Evolutionary conservation across 2,329 filamentous ascomycete species (phyloP).

Genomic region (Taxawa tesnikishii): DNA sequence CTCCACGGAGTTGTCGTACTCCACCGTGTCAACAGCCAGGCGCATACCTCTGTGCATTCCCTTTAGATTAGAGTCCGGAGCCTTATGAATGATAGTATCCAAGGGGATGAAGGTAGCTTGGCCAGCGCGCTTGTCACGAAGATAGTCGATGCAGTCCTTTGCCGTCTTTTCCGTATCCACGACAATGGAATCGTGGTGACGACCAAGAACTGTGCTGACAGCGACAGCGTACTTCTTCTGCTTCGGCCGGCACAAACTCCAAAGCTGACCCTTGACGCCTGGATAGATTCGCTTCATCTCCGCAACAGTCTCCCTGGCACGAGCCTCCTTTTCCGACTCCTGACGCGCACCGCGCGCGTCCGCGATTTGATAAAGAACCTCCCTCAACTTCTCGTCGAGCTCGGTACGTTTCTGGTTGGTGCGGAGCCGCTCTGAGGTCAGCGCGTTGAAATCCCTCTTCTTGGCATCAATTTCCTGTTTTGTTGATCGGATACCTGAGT

Average conservation of each 20-base stretch:
- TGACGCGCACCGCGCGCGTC: constrained; percentile 77
- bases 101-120: constrained; percentile 92
- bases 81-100: constrained; percentile 93
- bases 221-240: constrained; percentile 95
- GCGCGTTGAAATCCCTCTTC: constrained; percentile 79
- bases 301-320: constrained; percentile 70
- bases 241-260: constrained; percentile 88
- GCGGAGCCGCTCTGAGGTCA: constrained; percentile 72
- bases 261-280: constrained; percentile 80
- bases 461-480: constrained; percentile 69
- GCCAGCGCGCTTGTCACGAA: constrained; percentile 77
- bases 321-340: constrained; percentile 70
- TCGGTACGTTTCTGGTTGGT: constrained; percentile 75
- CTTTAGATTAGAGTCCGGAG: constrained; percentile 81
- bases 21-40: constrained; percentile 89
- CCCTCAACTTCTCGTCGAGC: constrained; percentile 80
- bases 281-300: constrained; percentile 84
- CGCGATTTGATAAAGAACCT: constrained; percentile 65
- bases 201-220: constrained; percentile 80
- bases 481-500: constrained; percentile 48
- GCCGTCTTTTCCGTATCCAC: constrained; percentile 93
- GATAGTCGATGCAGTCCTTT: constrained; percentile 84
- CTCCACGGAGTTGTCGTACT: constrained; percentile 79
- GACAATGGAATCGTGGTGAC: constrained; percentile 87
- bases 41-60: constrained; percentile 72